Evolutionary conservation across 257 asterid genomes (phyloP).

Genomic region (Thymus mandschuricus): DNA sequence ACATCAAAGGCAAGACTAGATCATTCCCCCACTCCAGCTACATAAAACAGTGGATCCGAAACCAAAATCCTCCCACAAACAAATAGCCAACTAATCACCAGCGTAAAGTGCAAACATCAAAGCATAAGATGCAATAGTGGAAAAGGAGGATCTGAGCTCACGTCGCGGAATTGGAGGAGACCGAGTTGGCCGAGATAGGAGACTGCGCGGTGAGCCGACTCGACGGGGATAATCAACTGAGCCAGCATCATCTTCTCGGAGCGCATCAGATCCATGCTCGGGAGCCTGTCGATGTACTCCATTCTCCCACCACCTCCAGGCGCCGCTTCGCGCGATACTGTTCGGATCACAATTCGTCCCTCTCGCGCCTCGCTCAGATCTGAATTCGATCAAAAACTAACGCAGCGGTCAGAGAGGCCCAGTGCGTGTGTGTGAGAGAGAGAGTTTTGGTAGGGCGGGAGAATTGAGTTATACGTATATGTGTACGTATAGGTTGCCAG

Average conservation of each 20-base stretch:
- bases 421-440: conserved; percentile 22
- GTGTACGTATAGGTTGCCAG: conserved; percentile 17
- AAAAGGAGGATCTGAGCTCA: conserved; percentile 46
- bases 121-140: conserved; percentile 24
- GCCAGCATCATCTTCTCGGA: conserved; percentile 95
- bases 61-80: conserved; percentile 16
- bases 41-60: conserved; percentile 26
- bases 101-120: background rate
- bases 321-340: conserved; percentile 14
- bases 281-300: conserved; percentile 79
- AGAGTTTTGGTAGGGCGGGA: conserved; percentile 5
- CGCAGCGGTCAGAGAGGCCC: background rate
- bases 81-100: conserved; percentile 11
- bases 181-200: conserved; percentile 96
- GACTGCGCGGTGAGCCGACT: conserved; percentile 94
- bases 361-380: conserved; percentile 41
- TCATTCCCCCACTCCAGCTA: conserved; percentile 14
- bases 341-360: conserved; percentile 34
- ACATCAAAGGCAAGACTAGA: conserved; percentile 25
- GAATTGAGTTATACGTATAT: conserved; percentile 27
- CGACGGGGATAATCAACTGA: conserved; percentile 96
- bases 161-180: conserved; percentile 95
- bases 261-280: conserved; percentile 99
- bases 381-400: conserved; percentile 41
- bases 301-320: conserved; percentile 53